Conservation (phyloP, 305 asterid species). For the Fraxinus sp. region DNA sequence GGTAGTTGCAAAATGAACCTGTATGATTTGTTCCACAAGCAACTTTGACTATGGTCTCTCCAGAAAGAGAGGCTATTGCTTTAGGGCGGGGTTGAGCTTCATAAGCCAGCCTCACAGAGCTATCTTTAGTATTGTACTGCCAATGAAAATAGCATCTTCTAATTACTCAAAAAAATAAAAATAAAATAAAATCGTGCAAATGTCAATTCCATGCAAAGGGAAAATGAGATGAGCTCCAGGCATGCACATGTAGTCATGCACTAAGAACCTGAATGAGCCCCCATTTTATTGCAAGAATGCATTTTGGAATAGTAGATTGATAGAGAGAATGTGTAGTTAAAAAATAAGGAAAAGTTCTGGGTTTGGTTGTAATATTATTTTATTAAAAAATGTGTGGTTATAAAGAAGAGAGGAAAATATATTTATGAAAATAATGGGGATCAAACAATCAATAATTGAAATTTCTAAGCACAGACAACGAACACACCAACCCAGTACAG, state of each 20-base stretch:
- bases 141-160: constrained; percentile 22
- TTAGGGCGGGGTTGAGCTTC: constrained; percentile 96
- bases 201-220: background rate
- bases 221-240: background rate
- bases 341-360: no score
- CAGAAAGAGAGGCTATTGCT: constrained; percentile 80
- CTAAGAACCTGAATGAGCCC: no score
- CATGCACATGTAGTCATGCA: background rate
- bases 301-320: no score
- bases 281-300: no score
- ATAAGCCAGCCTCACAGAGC: constrained; percentile 94
- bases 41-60: constrained; percentile 84
- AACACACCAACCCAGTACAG: background rate
- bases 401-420: no score
- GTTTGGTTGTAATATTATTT: no score
- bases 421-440: no score
- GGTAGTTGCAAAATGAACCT: constrained; percentile 43
- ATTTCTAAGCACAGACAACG: background rate
- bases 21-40: constrained; percentile 97
- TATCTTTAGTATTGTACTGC: constrained; percentile 92
- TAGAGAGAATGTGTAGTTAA: no score
- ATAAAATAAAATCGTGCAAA: background rate
- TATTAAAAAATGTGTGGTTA: no score
- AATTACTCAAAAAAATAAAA: constrained; percentile 11
- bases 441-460: background rate